Percentiles rank a stretch among this genome's conserved stretches.
These are phyloP conservation scores for Ceriops decandra DNA, from an alignment of 345 rosid genomes.

Conservation along the genomic window DNA sequence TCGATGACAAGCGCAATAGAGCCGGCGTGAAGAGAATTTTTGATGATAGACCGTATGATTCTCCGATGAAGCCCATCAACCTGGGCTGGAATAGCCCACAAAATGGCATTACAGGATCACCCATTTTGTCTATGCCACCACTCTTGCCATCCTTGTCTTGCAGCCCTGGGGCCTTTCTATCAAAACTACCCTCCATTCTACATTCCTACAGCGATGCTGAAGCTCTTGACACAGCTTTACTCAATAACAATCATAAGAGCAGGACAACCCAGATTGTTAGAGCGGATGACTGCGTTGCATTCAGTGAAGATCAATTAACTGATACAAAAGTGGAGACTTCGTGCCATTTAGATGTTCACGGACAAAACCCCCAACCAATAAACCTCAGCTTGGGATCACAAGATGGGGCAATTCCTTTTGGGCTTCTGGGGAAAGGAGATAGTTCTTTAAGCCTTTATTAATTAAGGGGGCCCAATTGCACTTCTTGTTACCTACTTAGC, in stretches of 20 bases:
- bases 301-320: conserved; percentile 4
- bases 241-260: conserved; percentile 15
- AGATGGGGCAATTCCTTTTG: conserved; percentile 17
- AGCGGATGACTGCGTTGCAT: too few species aligned
- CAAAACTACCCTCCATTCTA: conserved; percentile 44
- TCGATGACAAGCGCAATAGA: conserved; percentile 25
- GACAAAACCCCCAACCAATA: not conserved
- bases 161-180: conserved; percentile 47
- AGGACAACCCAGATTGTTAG: too few species aligned
- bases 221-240: conserved; percentile 23
- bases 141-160: conserved; percentile 43
- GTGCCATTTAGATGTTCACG: conserved; percentile 12
- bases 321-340: conserved; percentile 4
- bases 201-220: conserved; percentile 30
- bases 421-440: conserved; percentile 18
- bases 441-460: conserved; percentile 21
- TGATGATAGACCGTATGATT: conserved; percentile 26
- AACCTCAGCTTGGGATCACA: conserved; percentile 2
- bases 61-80: conserved; percentile 44
- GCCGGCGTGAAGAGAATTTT: conserved; percentile 42
- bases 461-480: conserved; percentile 24
- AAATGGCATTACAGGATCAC: conserved; percentile 29
- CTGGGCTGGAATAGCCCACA: conserved; percentile 60
- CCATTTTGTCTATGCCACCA: conserved; percentile 45
- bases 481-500: conserved; percentile 1